These are phyloP conservation scores for Tricholoma saponaceum DNA, from an alignment of 768 basidiomycete species.

Conservation along the genomic window DNA sequence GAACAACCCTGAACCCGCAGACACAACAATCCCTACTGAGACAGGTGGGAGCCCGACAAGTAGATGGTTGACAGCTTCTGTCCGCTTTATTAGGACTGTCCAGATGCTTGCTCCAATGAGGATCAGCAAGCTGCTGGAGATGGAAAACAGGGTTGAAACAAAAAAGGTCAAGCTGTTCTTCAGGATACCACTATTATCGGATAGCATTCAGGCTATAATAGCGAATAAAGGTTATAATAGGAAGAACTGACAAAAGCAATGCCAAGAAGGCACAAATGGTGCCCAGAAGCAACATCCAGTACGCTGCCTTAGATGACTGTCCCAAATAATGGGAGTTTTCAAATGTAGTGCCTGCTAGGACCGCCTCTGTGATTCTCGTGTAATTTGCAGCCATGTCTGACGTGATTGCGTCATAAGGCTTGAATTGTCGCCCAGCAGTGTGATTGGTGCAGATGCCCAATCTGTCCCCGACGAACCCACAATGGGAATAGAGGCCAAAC, in stretches of 20 bases:
- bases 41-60: constrained; percentile 35
- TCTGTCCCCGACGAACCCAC: constrained; percentile 60
- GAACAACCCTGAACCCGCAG: constrained; percentile 58
- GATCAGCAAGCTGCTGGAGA: constrained; percentile 56
- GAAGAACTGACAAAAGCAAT: constrained; percentile 53
- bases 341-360: constrained; percentile 53
- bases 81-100: constrained; percentile 70
- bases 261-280: constrained; percentile 65
- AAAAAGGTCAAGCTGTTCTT: constrained; percentile 66
- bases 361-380: constrained; percentile 45
- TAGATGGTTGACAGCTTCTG: constrained; percentile 52
- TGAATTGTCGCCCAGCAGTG: constrained; percentile 54
- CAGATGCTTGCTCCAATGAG: constrained; percentile 72
- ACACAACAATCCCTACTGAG: constrained; percentile 59
- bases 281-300: constrained; percentile 72
- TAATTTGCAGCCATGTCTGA: constrained; percentile 69
- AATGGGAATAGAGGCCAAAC: constrained; percentile 81
- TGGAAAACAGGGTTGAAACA: constrained; percentile 58
- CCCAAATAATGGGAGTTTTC: constrained; percentile 59
- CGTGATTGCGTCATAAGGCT: constrained; percentile 60
- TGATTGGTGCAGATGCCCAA: constrained; percentile 63
- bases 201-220: neutral
- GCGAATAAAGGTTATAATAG: neutral
- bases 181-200: constrained; percentile 51
- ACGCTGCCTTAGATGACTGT: constrained; percentile 61